These are phyloP conservation scores for Mycena capillaripes DNA, from an alignment of 768 basidiomycete species.

Conservation along the genomic window DNA sequence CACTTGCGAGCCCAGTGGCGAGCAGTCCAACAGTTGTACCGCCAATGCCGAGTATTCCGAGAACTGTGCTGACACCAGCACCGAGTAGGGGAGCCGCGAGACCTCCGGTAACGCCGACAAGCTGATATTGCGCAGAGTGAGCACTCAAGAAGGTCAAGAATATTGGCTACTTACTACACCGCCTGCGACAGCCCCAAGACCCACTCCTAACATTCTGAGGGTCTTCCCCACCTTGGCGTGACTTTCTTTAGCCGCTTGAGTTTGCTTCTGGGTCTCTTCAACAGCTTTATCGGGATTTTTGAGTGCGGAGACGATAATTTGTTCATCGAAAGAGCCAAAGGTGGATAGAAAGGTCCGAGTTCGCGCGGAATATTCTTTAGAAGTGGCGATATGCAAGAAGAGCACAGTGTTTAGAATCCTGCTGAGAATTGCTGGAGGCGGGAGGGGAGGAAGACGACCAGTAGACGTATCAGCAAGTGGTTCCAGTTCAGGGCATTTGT, in stretches of 20 bases:
- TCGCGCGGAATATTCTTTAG: conserved; percentile 64
- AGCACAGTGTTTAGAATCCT: conserved; percentile 65
- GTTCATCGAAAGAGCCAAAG: conserved; percentile 59
- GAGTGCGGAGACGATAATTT: conserved; percentile 58
- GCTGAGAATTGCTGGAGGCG: conserved; percentile 51
- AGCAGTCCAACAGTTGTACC: conserved; percentile 66
- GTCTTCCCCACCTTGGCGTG: conserved; percentile 59
- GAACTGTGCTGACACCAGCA: conserved; percentile 62
- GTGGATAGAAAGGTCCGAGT: conserved; percentile 61
- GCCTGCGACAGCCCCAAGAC: conserved; percentile 66
- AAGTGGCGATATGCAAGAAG: conserved; percentile 62
- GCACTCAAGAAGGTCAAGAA: background rate
- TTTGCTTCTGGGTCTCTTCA: conserved; percentile 57
- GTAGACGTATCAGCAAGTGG: conserved; percentile 62
- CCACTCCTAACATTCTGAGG: conserved; percentile 62
- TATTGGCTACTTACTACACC: conserved; percentile 50
- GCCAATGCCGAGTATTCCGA: conserved; percentile 67
- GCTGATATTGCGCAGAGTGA: conserved; percentile 26
- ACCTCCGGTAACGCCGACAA: conserved; percentile 72
- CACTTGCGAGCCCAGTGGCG: conserved; percentile 62
- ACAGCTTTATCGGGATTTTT: conserved; percentile 64
- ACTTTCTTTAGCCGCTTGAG: conserved; percentile 52
- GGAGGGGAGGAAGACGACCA: conserved; percentile 54
- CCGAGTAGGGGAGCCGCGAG: conserved; percentile 71
- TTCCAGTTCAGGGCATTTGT: conserved; percentile 58